Conservation (phyloP, 768 basidiomycete genomes). For the Hebeloma cylindrosporum region DNA sequence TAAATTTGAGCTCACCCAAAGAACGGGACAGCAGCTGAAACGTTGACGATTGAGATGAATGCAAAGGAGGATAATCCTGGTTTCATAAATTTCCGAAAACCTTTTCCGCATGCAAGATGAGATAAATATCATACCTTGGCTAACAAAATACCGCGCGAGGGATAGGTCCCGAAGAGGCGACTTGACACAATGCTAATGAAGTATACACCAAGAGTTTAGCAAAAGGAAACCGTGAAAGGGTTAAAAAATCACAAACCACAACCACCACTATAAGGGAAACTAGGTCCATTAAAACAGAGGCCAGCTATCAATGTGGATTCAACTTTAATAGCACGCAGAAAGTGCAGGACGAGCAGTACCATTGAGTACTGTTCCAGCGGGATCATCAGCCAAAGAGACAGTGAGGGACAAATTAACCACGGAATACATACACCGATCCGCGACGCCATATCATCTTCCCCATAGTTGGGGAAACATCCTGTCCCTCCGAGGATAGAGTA, state of each 20-base stretch:
- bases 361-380: slow-evolving; percentile 20
- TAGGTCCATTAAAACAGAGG: slow-evolving; percentile 38
- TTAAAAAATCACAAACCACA: slow-evolving; percentile 34
- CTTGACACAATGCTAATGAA: slow-evolving; percentile 28
- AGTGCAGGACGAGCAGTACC: slow-evolving; percentile 11
- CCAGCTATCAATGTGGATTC: slow-evolving; percentile 26
- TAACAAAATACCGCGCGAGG: slow-evolving; percentile 35
- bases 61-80: slow-evolving; percentile 36
- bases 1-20: slow-evolving; percentile 39
- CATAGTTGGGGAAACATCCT: slow-evolving; percentile 42
- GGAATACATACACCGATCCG: slow-evolving; percentile 33
- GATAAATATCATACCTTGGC: slow-evolving; percentile 29
- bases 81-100: neutral
- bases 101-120: neutral
- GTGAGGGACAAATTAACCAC: slow-evolving; percentile 4
- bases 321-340: neutral
- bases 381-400: slow-evolving; percentile 9
- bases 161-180: slow-evolving; percentile 29
- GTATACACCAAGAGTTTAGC: neutral
- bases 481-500: slow-evolving; percentile 27
- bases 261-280: slow-evolving; percentile 36
- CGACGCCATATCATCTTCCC: slow-evolving; percentile 27
- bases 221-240: neutral
- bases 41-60: slow-evolving; percentile 31
- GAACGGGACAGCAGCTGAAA: slow-evolving; percentile 29